Conservation (phyloP, 306 rosid genomes). For the Bauhinia variegata region DNA sequence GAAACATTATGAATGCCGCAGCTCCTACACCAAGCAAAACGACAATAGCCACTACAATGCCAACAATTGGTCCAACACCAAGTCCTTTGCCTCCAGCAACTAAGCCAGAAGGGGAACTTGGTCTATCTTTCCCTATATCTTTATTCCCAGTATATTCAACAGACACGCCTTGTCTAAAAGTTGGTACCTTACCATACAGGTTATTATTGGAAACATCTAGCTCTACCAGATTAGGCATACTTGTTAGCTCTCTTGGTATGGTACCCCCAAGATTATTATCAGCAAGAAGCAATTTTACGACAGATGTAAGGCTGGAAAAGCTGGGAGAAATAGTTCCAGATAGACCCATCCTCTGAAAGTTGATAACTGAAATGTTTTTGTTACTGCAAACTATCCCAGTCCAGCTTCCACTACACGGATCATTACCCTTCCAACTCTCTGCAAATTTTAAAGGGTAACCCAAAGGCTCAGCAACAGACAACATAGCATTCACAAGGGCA, state of each 20-base stretch:
- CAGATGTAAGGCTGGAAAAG: conserved; percentile 47
- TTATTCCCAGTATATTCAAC: conserved; percentile 56
- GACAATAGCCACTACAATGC: conserved; percentile 41
- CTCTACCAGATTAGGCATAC: conserved; percentile 44
- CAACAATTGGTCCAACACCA: conserved; percentile 15
- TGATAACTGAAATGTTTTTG: conserved; percentile 49
- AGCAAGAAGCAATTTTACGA: conserved; percentile 51
- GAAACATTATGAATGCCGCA: conserved; percentile 23
- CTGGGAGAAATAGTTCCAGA: conserved; percentile 68
- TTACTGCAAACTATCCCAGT: conserved; percentile 51
- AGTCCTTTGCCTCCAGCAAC: too few relatives aligned
- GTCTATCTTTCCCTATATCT: conserved; percentile 59
- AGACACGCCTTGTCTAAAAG: conserved; percentile 43
- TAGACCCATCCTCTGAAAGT: conserved; percentile 60
- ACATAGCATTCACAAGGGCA: conserved; percentile 49
- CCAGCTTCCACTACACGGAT: conserved; percentile 70
- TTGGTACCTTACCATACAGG: conserved; percentile 60
- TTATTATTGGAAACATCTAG: conserved; percentile 67
- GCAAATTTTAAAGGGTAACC: conserved; percentile 72
- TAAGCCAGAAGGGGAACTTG: conserved; percentile 21
- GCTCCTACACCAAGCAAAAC: conserved; percentile 38
- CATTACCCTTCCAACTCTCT: conserved; percentile 64
- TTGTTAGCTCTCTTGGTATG: conserved; percentile 64
- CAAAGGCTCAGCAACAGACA: conserved; percentile 49
- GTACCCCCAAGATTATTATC: conserved; percentile 56